Base-by-base conservation (phyloP, 371 early-diverging fungal species). In the Syncephalastrum racemosum region DNA sequence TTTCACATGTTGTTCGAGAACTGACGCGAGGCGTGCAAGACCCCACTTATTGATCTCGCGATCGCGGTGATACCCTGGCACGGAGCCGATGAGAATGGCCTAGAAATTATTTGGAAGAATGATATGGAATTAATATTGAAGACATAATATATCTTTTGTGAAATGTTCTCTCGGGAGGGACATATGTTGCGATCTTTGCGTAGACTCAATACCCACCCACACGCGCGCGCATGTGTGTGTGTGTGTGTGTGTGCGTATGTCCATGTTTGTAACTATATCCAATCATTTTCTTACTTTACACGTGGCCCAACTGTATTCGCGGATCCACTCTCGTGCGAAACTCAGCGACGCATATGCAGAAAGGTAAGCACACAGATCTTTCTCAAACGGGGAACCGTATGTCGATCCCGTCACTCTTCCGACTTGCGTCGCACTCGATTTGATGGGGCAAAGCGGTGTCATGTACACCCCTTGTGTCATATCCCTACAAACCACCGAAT, bases 401-500 rank as follows among this genome's bases (percentile, higher is more conserved):
- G 59, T 63, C 6, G 63, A 43, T 12, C 63, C 63, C 22, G 56
- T 54, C 4, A 62, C 13, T 2, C 66, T 60, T 6, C 58, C 57
- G 20, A 36, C 13, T 18, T 40, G 25, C 24, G 36, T 25, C 18
- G 36, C 1, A n/a, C 23, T 31, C 12, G 31, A 13, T 68, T 87
- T 78, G 43, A 69, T 57, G 2, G 14, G 16, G 8, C 82, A 73
- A 0, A 65, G 46, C 1, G 78, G 80, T 8, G 76, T 69, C 15
- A 58, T 56, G 64, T 83, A 86, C 13, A 75, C 61, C 2, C 68
- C 86, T 56, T 86, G 86, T 0, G 82, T 82, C 62, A 82, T 85
- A 39, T 76, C 62, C 27, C 79, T 81, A 60, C 8, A 41, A 15
- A 10, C 12, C 22, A 22, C 40, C 13, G 7, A 13, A 13, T 46